Evolutionary conservation across 176 grass and related monocot genomes (phyloP).

Genomic region (Dactylis glomerata): DNA sequence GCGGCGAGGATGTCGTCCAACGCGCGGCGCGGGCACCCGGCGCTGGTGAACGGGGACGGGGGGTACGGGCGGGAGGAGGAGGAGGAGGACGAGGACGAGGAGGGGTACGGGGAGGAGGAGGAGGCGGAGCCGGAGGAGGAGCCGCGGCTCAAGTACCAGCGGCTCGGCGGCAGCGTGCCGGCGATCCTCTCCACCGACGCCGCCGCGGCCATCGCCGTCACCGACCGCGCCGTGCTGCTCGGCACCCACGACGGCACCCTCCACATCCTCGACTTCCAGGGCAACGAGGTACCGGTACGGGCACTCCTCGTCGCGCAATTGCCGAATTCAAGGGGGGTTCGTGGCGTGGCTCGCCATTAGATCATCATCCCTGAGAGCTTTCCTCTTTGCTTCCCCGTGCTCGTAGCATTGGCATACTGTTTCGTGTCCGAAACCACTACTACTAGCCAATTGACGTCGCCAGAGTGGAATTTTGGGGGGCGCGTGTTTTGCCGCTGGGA

Average conservation of each 20-base stretch:
- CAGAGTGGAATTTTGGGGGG: not conserved
- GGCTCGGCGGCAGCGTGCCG: slow-evolving; percentile 81
- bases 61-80: slow-evolving; percentile 53
- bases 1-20: slow-evolving; percentile 46
- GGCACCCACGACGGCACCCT: slow-evolving; percentile 87
- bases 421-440: slow-evolving; percentile 17
- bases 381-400: not conserved
- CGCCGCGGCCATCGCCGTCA: slow-evolving; percentile 75
- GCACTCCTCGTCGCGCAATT: not conserved
- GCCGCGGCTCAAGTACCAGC: slow-evolving; percentile 92
- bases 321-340: slow-evolving; percentile 18
- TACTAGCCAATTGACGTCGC: slow-evolving; percentile 1
- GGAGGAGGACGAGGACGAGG: slow-evolving; percentile 32
- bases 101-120: slow-evolving; percentile 31
- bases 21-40: slow-evolving; percentile 31
- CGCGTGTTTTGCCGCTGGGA: not conserved
- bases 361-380: not conserved
- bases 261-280: slow-evolving; percentile 99
- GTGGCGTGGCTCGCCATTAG: slow-evolving; percentile 22
- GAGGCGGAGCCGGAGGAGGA: slow-evolving; percentile 68
- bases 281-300: slow-evolving; percentile 67
- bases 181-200: slow-evolving; percentile 75
- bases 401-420: not conserved
- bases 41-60: slow-evolving; percentile 66
- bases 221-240: slow-evolving; percentile 88